A percentile compares a stretch with the other conserved stretches of the same genome.
phyloP scores from a whole-genome alignment of 2,329 filamentous ascomycete species.

The Alternaria sp. region DNA sequence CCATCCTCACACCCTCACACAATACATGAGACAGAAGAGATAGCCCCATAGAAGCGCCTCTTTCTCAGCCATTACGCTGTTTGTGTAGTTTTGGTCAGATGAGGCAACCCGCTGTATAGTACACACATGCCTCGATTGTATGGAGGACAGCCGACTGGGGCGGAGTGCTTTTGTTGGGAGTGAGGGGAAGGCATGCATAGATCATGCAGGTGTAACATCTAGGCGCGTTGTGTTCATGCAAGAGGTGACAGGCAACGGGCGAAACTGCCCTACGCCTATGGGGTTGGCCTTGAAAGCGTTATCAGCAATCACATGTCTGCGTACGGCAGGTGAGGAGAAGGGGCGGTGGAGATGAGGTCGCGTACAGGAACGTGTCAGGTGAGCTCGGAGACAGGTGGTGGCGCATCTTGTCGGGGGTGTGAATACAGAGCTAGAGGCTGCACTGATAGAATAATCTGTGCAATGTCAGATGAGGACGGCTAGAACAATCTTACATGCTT shows the following conservation, averaged over 20 bases:
- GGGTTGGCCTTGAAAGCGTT: neutral
- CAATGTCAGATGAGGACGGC: constrained; percentile 3
- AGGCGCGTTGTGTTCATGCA: constrained; percentile 20
- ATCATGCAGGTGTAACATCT: constrained; percentile 27
- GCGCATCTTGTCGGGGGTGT: neutral
- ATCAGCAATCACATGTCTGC: neutral
- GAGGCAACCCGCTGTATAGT: constrained; percentile 6
- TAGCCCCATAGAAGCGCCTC: neutral
- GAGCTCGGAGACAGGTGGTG: neutral
- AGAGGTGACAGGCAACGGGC: neutral
- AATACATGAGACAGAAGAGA: neutral
- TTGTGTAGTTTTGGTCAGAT: neutral
- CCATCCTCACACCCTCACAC: neutral
- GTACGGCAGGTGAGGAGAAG: neutral
- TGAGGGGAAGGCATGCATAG: constrained; percentile 17
- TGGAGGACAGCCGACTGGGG: constrained; percentile 16
- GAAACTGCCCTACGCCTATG: constrained; percentile 3
- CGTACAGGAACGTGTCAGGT: neutral
- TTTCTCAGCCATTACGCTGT: neutral
- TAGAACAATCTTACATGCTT: constrained; percentile 4
- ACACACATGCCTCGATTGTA: neutral
- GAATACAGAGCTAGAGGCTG: neutral
- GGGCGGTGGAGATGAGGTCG: neutral
- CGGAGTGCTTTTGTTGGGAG: constrained; percentile 28
- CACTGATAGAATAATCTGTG: neutral